A percentile compares a stretch with the other conserved stretches of the same genome.
Evolutionary conservation across 2,329 filamentous ascomycete genomes (phyloP).

Genomic region (Aspergillus sp.): DNA sequence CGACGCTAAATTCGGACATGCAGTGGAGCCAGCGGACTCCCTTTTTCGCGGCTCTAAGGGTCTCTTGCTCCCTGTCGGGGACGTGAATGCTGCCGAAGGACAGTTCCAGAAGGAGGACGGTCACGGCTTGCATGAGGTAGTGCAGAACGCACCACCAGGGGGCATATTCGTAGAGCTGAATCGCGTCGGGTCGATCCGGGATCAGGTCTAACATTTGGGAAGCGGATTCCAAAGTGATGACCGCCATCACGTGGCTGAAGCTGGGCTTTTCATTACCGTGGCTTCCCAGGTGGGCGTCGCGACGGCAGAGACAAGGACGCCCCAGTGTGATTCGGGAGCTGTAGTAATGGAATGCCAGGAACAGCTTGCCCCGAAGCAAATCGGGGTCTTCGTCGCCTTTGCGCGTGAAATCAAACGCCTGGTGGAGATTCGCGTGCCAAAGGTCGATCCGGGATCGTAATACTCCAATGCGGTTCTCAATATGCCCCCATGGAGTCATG

Average conservation of each 20-base stretch:
- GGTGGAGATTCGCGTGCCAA: conserved; percentile 32
- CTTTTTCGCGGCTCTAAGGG: conserved; percentile 34
- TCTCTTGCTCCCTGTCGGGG: conserved; percentile 30
- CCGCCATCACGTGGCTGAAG: conserved; percentile 34
- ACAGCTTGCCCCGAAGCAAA: conserved; percentile 31
- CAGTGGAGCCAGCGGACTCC: conserved; percentile 36
- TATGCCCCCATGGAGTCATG: conserved; percentile 32
- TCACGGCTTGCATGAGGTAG: conserved; percentile 38
- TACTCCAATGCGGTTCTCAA: conserved; percentile 33
- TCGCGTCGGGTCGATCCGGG: conserved; percentile 34
- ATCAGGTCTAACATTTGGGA: conserved; percentile 32
- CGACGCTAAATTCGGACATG: conserved; percentile 32
- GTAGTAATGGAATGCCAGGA: conserved; percentile 38
- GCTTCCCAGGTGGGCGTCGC: conserved; percentile 27
- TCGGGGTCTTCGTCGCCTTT: conserved; percentile 27
- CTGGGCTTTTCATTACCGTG: conserved; percentile 17
- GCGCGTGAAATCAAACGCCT: conserved; percentile 28
- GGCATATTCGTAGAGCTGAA: conserved; percentile 32
- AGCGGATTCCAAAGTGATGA: conserved; percentile 33
- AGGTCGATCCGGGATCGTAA: conserved; percentile 31
- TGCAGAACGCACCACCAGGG: conserved; percentile 42
- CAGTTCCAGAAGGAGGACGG: conserved; percentile 39
- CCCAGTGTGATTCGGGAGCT: conserved; percentile 38
- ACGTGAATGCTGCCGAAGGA: conserved; percentile 38
- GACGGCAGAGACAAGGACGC: conserved; percentile 40